Evolutionary conservation across 2,329 filamentous ascomycete genomes (phyloP).

Genomic region (Fusarium sp.): DNA sequence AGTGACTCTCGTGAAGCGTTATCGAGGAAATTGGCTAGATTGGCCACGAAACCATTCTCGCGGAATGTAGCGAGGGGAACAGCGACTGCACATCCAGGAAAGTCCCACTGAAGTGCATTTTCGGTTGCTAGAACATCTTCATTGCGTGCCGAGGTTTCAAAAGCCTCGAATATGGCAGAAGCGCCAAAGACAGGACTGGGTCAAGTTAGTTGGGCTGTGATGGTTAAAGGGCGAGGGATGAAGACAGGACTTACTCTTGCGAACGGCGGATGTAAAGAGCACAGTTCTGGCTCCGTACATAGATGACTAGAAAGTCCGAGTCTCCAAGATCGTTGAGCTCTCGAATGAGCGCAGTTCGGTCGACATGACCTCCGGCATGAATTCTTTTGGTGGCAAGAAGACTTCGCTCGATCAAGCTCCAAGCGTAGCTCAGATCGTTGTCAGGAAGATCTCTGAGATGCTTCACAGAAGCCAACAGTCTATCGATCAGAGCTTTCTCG

Average conservation of each 20-base stretch:
- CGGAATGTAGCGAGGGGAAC: slow-evolving; percentile 53
- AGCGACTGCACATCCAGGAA: slow-evolving; percentile 66
- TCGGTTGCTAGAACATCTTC: slow-evolving; percentile 63
- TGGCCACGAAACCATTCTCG: slow-evolving; percentile 40
- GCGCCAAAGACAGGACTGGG: slow-evolving; percentile 40
- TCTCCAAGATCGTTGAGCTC: slow-evolving; percentile 32
- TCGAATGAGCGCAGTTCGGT: slow-evolving; percentile 26
- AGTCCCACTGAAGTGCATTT: slow-evolving; percentile 67
- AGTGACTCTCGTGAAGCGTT: slow-evolving; percentile 66
- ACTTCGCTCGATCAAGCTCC: slow-evolving; percentile 34
- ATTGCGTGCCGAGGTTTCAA: slow-evolving; percentile 68
- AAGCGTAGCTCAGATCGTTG: slow-evolving; percentile 23
- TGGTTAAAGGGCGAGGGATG: not conserved
- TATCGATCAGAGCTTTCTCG: slow-evolving; percentile 27
- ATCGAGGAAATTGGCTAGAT: slow-evolving; percentile 65
- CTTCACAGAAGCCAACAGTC: slow-evolving; percentile 29
- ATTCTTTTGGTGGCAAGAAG: slow-evolving; percentile 37
- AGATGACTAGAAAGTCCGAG: slow-evolving; percentile 34
- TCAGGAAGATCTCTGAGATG: slow-evolving; percentile 27
- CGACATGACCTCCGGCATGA: slow-evolving; percentile 29
- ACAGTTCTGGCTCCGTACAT: slow-evolving; percentile 48
- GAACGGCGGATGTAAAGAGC: slow-evolving; percentile 46
- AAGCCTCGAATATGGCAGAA: slow-evolving; percentile 62
- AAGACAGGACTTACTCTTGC: slow-evolving; percentile 42
- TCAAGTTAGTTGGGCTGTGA: not conserved